Percentiles rank a stretch among this genome's conserved stretches.
Evolutionary conservation across 2,329 filamentous ascomycete species (phyloP).

Genomic region (Fusarium mangiferae): DNA sequence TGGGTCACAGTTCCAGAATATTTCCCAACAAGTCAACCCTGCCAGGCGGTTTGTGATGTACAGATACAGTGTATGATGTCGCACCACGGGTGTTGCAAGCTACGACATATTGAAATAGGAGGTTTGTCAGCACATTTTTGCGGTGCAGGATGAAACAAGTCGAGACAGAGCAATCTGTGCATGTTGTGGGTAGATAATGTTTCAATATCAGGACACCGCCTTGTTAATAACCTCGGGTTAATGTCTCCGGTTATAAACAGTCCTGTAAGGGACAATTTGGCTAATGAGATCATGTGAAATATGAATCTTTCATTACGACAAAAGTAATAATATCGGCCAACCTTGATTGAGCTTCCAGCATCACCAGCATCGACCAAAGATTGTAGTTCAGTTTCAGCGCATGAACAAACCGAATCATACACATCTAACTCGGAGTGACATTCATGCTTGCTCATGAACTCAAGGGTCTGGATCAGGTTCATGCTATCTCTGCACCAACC

Average conservation of each 20-base stretch:
- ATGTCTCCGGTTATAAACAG: background rate
- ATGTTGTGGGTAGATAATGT: slow-evolving; percentile 14
- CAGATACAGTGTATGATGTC: background rate
- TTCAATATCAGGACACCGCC: slow-evolving; percentile 20
- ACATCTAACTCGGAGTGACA: background rate
- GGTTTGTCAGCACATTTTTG: slow-evolving; percentile 8
- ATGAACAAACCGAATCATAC: background rate
- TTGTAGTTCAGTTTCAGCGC: background rate
- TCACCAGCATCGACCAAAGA: background rate
- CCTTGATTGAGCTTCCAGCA: background rate
- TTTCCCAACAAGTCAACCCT: slow-evolving; percentile 32
- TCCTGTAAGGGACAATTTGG: background rate
- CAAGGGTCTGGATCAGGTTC: slow-evolving; percentile 5
- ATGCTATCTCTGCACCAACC: background rate
- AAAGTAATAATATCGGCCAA: background rate
- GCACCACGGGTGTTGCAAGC: slow-evolving; percentile 1
- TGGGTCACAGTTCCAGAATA: slow-evolving; percentile 27
- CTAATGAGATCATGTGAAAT: slow-evolving; percentile 7
- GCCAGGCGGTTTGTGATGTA: background rate
- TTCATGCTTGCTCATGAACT: slow-evolving; percentile 2
- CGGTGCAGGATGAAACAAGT: slow-evolving; percentile 11
- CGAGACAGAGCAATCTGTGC: background rate
- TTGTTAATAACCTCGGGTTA: slow-evolving; percentile 8
- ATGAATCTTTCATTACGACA: background rate
- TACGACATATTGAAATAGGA: slow-evolving; percentile 5